Evolutionary conservation across 1,139 yeast species (phyloP).

Genomic region (Yamadazyma trypodendri): DNA sequence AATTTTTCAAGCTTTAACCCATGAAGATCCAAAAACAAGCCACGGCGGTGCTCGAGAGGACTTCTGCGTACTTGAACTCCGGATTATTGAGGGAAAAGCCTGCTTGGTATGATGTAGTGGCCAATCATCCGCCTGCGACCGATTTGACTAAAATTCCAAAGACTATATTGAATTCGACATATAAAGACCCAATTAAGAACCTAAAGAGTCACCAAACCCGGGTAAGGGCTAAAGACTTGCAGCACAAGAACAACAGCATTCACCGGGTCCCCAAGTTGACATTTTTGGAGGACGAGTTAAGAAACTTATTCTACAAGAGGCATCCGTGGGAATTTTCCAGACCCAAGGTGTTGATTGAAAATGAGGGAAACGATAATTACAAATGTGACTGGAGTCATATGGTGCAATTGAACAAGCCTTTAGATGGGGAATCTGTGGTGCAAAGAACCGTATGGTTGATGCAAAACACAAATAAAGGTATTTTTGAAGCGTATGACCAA

Average conservation of each 20-base stretch:
- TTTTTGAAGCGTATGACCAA: constrained; percentile 71
- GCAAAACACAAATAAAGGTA: constrained; percentile 28
- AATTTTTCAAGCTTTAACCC: constrained; percentile 2
- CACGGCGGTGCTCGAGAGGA: constrained; percentile 68
- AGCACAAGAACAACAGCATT: constrained; percentile 29
- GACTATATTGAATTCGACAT: constrained; percentile 20
- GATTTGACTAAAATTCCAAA: constrained; percentile 54
- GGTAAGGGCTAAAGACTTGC: constrained; percentile 23
- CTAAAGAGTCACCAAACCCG: constrained; percentile 40
- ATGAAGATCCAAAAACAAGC: constrained; percentile 76
- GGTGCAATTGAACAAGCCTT: constrained; percentile 66
- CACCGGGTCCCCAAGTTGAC: constrained; percentile 61
- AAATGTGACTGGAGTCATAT: constrained; percentile 76
- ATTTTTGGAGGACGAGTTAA: constrained; percentile 79
- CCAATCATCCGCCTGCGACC: constrained; percentile 72
- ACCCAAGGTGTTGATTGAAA: constrained; percentile 85
- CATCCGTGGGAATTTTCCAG: constrained; percentile 99
- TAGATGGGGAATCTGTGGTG: constrained; percentile 92
- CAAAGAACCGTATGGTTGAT: constrained; percentile 82
- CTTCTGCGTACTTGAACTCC: constrained; percentile 66
- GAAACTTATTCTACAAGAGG: constrained; percentile 80
- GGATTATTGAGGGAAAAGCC: constrained; percentile 72
- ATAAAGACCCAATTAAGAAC: constrained; percentile 20
- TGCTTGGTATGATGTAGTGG: constrained; percentile 83
- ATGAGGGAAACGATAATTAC: constrained; percentile 52